phyloP scores from a whole-genome alignment of 1,139 yeast species.

The Saccharomyces hybrid region DNA sequence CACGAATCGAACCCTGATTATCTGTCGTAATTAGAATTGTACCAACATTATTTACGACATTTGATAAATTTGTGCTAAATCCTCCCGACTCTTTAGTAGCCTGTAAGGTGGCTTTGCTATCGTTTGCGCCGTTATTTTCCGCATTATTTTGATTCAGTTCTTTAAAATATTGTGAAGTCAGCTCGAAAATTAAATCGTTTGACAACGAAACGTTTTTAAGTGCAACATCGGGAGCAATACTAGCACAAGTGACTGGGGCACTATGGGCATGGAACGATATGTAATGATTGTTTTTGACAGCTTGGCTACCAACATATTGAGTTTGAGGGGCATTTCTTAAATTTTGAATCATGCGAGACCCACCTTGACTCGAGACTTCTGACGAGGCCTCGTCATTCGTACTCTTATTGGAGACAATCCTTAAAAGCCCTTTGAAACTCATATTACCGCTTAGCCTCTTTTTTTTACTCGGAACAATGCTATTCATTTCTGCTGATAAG shows the following conservation, averaged over 20 bases:
- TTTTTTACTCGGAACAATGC: slow-evolving; percentile 48
- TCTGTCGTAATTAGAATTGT: slow-evolving; percentile 66
- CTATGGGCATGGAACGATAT: slow-evolving; percentile 75
- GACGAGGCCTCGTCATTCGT: background rate
- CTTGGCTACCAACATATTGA: slow-evolving; percentile 8
- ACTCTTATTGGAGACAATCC: background rate
- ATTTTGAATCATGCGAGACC: background rate
- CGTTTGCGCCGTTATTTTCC: background rate
- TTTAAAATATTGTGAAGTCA: slow-evolving; percentile 37
- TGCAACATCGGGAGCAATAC: slow-evolving; percentile 70
- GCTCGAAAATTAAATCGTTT: slow-evolving; percentile 71
- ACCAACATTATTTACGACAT: slow-evolving; percentile 30
- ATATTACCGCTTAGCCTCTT: slow-evolving; percentile 12
- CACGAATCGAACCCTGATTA: slow-evolving; percentile 61
- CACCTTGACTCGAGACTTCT: background rate
- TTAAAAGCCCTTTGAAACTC: slow-evolving; percentile 2
- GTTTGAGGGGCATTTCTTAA: background rate
- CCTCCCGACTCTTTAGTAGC: background rate
- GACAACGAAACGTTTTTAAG: slow-evolving; percentile 58
- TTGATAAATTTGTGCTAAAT: slow-evolving; percentile 10
- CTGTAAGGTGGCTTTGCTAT: background rate
- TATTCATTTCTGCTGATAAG: background rate
- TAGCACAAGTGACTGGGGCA: slow-evolving; percentile 65
- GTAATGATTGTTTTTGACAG: slow-evolving; percentile 35
- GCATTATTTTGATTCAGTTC: slow-evolving; percentile 1